Conservation (phyloP, 495 filamentous ascomycete species). For the Penicillium canescens region DNA sequence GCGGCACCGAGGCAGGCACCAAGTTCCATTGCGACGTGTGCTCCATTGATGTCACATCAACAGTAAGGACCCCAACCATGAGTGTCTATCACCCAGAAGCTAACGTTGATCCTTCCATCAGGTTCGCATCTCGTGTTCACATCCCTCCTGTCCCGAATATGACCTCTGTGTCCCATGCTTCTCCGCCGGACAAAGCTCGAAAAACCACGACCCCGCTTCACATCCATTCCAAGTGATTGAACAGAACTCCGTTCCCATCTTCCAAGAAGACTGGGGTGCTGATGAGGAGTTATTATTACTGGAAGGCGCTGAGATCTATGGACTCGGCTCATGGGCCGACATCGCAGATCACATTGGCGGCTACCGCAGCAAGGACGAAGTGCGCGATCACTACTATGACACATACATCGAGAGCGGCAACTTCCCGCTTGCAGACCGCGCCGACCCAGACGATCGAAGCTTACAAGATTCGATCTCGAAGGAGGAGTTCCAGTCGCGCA, state of each 20-base stretch:
- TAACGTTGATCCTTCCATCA: constrained; percentile 32
- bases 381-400: constrained; percentile 86
- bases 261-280: constrained; percentile 91
- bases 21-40: constrained; percentile 97
- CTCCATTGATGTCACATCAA: constrained; percentile 91
- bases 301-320: constrained; percentile 97
- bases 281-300: constrained; percentile 92
- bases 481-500: constrained; percentile 89
- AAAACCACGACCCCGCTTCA: constrained; percentile 78
- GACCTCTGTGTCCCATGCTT: constrained; percentile 98
- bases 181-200: constrained; percentile 70
- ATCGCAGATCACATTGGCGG: constrained; percentile 98
- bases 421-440: constrained; percentile 84
- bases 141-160: constrained; percentile 82
- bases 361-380: constrained; percentile 90
- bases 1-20: constrained; percentile 87
- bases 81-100: background rate
- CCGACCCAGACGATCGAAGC: constrained; percentile 76
- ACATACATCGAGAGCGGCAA: constrained; percentile 79
- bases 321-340: constrained; percentile 95
- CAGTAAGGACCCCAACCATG: constrained; percentile 54
- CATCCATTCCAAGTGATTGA: constrained; percentile 94
- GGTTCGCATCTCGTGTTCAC: constrained; percentile 93
- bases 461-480: constrained; percentile 76
- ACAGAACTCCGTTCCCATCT: constrained; percentile 97